Evolutionary conservation across 164 flowering plant genomes (phyloP).

Genomic region (Sextonia rubra): DNA sequence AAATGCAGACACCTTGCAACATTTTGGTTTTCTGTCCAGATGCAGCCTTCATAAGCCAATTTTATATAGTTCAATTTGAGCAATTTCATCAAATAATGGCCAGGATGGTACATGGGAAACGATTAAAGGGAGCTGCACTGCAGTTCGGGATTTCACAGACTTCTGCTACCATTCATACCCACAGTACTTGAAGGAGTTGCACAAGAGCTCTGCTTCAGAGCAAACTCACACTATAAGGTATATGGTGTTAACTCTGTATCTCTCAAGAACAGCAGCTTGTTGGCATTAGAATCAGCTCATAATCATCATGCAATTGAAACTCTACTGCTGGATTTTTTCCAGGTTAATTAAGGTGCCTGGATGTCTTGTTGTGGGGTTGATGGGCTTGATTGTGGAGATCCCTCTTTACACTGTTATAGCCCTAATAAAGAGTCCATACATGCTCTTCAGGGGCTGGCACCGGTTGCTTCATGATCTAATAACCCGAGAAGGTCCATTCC

Average conservation of each 20-base stretch:
- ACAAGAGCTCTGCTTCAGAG: constrained; percentile 49
- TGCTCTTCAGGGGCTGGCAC: constrained; percentile 89
- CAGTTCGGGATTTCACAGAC: constrained; percentile 80
- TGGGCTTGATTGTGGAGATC: constrained; percentile 78
- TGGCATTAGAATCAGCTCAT: neutral
- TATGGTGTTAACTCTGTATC: constrained; percentile 1
- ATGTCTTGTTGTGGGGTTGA: constrained; percentile 57
- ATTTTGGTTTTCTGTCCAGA: neutral
- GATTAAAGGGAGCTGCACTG: constrained; percentile 79
- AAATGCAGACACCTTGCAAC: neutral
- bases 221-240: constrained; percentile 68
- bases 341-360: constrained; percentile 83
- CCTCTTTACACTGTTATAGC: constrained; percentile 77
- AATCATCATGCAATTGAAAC: neutral
- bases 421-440: constrained; percentile 74
- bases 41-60: neutral
- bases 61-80: neutral
- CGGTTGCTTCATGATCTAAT: constrained; percentile 68
- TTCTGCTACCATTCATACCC: constrained; percentile 77
- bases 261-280: neutral
- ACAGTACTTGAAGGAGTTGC: constrained; percentile 59
- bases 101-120: constrained; percentile 99
- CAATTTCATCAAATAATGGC: neutral
- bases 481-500: constrained; percentile 93
- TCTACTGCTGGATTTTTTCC: constrained; percentile 10